Conservation (phyloP, 2,329 filamentous ascomycete genomes). For the Diaporthe australafricana region DNA sequence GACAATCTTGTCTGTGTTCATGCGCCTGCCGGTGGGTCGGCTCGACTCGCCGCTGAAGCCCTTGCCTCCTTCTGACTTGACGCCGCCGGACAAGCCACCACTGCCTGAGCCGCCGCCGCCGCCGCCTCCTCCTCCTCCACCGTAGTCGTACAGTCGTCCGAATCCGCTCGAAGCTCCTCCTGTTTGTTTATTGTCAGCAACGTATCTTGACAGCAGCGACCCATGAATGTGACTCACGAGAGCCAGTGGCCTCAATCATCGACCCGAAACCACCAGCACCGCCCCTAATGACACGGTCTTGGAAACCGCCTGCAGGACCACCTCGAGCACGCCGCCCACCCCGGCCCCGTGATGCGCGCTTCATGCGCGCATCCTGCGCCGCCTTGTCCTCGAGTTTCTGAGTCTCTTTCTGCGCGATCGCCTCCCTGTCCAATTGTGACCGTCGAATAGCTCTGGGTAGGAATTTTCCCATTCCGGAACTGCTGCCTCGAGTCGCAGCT, state of each 20-base stretch:
- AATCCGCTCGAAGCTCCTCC: constrained; percentile 27
- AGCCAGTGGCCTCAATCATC: constrained; percentile 30
- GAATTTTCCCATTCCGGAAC: constrained; percentile 40
- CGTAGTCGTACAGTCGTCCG: constrained; percentile 36
- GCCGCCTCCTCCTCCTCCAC: constrained; percentile 38
- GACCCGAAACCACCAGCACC: constrained; percentile 33
- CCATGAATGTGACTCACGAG: constrained; percentile 13
- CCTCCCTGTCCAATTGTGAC: constrained; percentile 50
- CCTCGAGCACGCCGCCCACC: constrained; percentile 41
- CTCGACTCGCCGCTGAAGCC: constrained; percentile 30
- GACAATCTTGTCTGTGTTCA: constrained; percentile 37
- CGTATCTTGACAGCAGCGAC: too few species aligned
- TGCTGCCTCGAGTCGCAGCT: constrained; percentile 14
- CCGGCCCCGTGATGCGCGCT: constrained; percentile 40
- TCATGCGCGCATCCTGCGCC: constrained; percentile 46
- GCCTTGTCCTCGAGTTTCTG: constrained; percentile 45
- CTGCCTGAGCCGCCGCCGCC: constrained; percentile 21
- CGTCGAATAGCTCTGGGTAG: constrained; percentile 49
- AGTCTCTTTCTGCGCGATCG: constrained; percentile 49
- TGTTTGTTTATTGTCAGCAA: constrained; percentile 20
- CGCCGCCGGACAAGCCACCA: constrained; percentile 27
- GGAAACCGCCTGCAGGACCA: constrained; percentile 40
- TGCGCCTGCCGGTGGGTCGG: constrained; percentile 36
- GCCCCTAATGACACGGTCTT: constrained; percentile 32
- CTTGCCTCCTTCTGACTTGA: constrained; percentile 31